Conservation (phyloP, 106 monocot species). For the Apostasia shenzhenica region DNA sequence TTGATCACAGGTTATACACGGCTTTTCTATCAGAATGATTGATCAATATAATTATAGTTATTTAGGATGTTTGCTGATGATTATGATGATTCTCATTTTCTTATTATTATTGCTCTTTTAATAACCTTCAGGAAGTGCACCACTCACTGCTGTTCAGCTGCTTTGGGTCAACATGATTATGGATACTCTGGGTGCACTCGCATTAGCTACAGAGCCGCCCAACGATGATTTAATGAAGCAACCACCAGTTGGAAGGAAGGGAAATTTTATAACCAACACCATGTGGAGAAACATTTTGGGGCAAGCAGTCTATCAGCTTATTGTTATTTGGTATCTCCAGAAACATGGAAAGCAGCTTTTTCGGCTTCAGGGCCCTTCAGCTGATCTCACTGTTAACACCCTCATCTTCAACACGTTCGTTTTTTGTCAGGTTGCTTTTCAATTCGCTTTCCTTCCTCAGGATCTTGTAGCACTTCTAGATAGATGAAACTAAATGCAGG, state of each 20-base stretch:
- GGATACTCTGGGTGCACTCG: constrained; percentile 65
- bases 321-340: constrained; percentile 47
- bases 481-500: too few species aligned
- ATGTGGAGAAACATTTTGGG: constrained; percentile 69
- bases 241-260: constrained; percentile 39
- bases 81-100: not conserved
- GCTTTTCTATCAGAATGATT: too few species aligned
- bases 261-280: constrained; percentile 47
- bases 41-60: too few species aligned
- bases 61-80: too few species aligned
- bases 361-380: constrained; percentile 21
- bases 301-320: constrained; percentile 46
- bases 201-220: constrained; percentile 64
- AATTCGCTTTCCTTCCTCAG: not conserved
- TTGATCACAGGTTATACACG: too few species aligned
- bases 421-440: constrained; percentile 51
- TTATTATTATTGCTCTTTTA: not conserved
- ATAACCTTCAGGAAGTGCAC: constrained; percentile 41
- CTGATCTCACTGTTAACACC: constrained; percentile 48
- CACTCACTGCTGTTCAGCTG: constrained; percentile 62
- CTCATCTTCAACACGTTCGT: constrained; percentile 65
- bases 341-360: constrained; percentile 33
- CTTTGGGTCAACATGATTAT: constrained; percentile 79
- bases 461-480: not conserved
- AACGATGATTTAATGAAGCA: constrained; percentile 49